Conservation (phyloP, 2,329 filamentous ascomycete genomes). For the Incumbomyces delicatus region DNA sequence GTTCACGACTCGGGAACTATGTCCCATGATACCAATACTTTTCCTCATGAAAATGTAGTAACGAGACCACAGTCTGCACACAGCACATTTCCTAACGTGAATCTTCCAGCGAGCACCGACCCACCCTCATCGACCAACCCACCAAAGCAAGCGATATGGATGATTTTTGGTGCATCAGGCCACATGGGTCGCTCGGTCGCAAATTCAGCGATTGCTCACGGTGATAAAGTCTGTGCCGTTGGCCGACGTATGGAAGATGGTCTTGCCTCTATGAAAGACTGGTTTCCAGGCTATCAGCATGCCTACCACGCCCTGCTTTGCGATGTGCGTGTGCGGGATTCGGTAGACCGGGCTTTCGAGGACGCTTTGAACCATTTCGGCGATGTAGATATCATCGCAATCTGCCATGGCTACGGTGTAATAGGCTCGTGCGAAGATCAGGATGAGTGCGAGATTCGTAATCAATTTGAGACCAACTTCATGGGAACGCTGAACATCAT, state of each 20-base stretch:
- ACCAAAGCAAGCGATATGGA: slow-evolving; percentile 72
- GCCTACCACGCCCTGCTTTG: slow-evolving; percentile 70
- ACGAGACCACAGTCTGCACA: background rate
- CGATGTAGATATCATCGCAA: slow-evolving; percentile 78
- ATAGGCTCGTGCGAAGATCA: slow-evolving; percentile 95
- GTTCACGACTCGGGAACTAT: background rate
- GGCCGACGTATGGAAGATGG: slow-evolving; percentile 72
- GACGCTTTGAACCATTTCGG: slow-evolving; percentile 65
- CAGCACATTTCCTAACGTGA: slow-evolving; percentile 31
- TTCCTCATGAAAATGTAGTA: slow-evolving; percentile 7
- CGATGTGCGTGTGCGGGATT: slow-evolving; percentile 75
- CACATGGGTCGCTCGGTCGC: slow-evolving; percentile 90
- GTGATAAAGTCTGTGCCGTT: slow-evolving; percentile 77
- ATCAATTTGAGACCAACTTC: slow-evolving; percentile 97
- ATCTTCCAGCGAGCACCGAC: slow-evolving; percentile 75
- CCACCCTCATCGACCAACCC: slow-evolving; percentile 64
- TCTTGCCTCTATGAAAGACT: slow-evolving; percentile 59
- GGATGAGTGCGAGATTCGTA: slow-evolving; percentile 85
- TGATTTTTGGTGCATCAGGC: slow-evolving; percentile 92
- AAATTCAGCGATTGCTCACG: slow-evolving; percentile 67
- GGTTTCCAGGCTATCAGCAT: slow-evolving; percentile 46
- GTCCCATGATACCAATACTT: slow-evolving; percentile 1
- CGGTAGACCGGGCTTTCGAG: slow-evolving; percentile 62
- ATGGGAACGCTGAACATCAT: slow-evolving; percentile 92
- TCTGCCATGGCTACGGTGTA: slow-evolving; percentile 90